These are phyloP conservation scores for Rosa multiflora DNA, from an alignment of 306 rosid species.

Conservation along the genomic window DNA sequence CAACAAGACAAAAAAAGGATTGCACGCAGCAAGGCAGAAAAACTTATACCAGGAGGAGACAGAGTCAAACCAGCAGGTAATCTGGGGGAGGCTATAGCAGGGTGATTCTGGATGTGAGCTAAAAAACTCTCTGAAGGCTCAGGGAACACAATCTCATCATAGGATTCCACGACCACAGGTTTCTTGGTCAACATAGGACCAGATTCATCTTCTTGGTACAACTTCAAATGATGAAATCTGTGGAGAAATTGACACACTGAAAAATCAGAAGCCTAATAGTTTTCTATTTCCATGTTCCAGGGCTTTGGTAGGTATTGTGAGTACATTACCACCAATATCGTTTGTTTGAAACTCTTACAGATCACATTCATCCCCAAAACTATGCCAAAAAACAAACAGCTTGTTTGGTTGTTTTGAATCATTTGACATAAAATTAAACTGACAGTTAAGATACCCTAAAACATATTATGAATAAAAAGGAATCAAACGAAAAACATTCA, in stretches of 20 bases:
- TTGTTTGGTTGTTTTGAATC: not conserved
- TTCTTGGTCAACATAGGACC: constrained; percentile 75
- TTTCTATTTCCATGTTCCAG: constrained; percentile 13
- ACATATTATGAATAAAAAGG: not conserved
- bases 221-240: constrained; percentile 84
- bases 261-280: constrained; percentile 41
- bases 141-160: constrained; percentile 72
- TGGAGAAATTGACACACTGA: constrained; percentile 43
- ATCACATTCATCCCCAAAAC: not conserved
- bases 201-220: constrained; percentile 75
- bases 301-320: constrained; percentile 8
- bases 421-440: not conserved
- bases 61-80: constrained; percentile 56
- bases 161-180: constrained; percentile 68
- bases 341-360: too few species aligned
- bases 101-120: constrained; percentile 60
- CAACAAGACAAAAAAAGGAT: constrained; percentile 15
- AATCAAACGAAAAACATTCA: not conserved
- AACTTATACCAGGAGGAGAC: constrained; percentile 58
- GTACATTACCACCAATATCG: not conserved
- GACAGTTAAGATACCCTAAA: not conserved
- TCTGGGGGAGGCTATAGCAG: constrained; percentile 55
- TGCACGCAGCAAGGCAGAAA: constrained; percentile 2
- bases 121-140: constrained; percentile 70
- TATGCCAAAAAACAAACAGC: not conserved